phyloP scores from a whole-genome alignment of 768 basidiomycete genomes.

The Lactarius sp. region DNA sequence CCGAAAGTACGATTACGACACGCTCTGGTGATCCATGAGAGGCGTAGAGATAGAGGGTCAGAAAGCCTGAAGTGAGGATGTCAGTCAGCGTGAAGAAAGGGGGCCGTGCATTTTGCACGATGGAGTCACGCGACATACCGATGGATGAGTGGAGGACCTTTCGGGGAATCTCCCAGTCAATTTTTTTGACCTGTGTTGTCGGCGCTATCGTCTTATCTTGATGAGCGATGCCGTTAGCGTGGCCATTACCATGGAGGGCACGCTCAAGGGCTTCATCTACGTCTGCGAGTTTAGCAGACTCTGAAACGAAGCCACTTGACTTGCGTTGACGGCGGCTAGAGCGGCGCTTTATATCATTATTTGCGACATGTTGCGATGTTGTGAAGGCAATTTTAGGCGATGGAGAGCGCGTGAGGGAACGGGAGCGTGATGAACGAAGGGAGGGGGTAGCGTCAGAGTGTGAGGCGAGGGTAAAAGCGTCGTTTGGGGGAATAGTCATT shows the following conservation, averaged over 20 bases:
- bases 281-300: slow-evolving; percentile 23
- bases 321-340: slow-evolving; percentile 23
- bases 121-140: slow-evolving; percentile 45
- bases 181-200: slow-evolving; percentile 16
- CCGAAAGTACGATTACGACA: slow-evolving; percentile 59
- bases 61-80: slow-evolving; percentile 45
- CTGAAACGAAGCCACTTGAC: slow-evolving; percentile 18
- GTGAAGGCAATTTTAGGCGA: slow-evolving; percentile 26
- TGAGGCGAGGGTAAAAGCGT: slow-evolving; percentile 25
- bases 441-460: slow-evolving; percentile 23
- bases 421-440: slow-evolving; percentile 25
- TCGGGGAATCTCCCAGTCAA: slow-evolving; percentile 89
- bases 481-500: slow-evolving; percentile 24
- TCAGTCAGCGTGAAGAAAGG: slow-evolving; percentile 10
- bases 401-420: slow-evolving; percentile 26
- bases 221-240: slow-evolving; percentile 5
- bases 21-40: slow-evolving; percentile 43
- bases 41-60: slow-evolving; percentile 55
- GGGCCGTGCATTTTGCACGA: slow-evolving; percentile 1
- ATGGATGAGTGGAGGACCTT: slow-evolving; percentile 87
- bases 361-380: slow-evolving; percentile 12
- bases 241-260: slow-evolving; percentile 13
- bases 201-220: not conserved
- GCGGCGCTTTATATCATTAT: slow-evolving; percentile 22
- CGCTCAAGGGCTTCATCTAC: slow-evolving; percentile 24